Conservation (phyloP, 495 filamentous ascomycete species). For the Penicillium coprophilum region DNA sequence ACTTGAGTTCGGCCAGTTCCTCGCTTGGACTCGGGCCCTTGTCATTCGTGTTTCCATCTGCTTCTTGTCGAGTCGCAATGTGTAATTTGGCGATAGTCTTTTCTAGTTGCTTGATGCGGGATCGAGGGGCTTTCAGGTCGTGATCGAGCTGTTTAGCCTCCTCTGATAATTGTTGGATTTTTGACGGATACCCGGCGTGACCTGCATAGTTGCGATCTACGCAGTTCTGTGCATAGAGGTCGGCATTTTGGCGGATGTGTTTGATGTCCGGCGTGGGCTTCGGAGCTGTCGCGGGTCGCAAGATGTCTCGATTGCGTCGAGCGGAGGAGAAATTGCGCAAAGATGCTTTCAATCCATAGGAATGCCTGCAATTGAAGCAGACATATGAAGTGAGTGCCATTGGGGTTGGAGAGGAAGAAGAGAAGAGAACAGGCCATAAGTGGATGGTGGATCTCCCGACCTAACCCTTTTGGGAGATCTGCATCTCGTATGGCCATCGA, state of each 20-base stretch:
- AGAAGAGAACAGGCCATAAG: slow-evolving; percentile 8
- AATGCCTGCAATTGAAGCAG: slow-evolving; percentile 41
- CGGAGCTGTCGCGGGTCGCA: slow-evolving; percentile 70
- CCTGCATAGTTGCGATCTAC: slow-evolving; percentile 77
- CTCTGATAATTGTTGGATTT: slow-evolving; percentile 68
- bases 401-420: slow-evolving; percentile 14
- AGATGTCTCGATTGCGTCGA: slow-evolving; percentile 29
- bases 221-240: slow-evolving; percentile 79
- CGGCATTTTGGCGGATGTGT: slow-evolving; percentile 79
- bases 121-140: slow-evolving; percentile 37
- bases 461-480: slow-evolving; percentile 5
- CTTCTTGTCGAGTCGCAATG: slow-evolving; percentile 26
- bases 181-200: slow-evolving; percentile 62
- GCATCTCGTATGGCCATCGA: too few species aligned
- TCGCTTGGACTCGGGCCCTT: neutral
- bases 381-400: slow-evolving; percentile 35
- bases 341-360: slow-evolving; percentile 11
- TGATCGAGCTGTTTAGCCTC: slow-evolving; percentile 56
- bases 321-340: slow-evolving; percentile 34
- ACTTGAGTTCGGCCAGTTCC: slow-evolving; percentile 41
- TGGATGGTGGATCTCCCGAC: slow-evolving; percentile 14
- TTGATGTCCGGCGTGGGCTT: slow-evolving; percentile 79
- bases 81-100: slow-evolving; percentile 41
- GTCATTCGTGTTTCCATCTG: slow-evolving; percentile 8
- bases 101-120: slow-evolving; percentile 44